Conservation (phyloP, 176 grass and related monocot species). For the Triticum monococcum region DNA sequence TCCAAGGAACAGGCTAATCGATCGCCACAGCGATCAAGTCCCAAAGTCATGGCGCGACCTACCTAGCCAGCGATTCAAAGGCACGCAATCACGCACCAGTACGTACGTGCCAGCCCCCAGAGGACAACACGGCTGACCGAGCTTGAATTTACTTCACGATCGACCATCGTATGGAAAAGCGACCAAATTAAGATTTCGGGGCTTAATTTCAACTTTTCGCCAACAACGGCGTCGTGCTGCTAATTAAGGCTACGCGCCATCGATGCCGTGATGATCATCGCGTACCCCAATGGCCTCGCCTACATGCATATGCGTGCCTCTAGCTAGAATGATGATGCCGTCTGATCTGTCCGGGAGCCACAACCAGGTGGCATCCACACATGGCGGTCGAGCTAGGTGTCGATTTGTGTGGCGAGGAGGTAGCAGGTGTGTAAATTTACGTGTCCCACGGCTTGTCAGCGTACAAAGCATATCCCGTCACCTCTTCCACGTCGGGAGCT, state of each 20-base stretch:
- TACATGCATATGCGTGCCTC: background rate
- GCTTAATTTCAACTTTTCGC: background rate
- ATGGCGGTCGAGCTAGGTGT: constrained; percentile 12
- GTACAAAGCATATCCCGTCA: constrained; percentile 13
- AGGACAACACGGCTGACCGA: background rate
- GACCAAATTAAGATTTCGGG: background rate
- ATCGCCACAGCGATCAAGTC: background rate
- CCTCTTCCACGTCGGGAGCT: background rate
- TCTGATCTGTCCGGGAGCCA: constrained; percentile 19
- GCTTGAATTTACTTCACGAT: background rate
- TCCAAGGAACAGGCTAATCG: constrained; percentile 25
- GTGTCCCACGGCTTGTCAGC: background rate
- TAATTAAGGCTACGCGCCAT: background rate
- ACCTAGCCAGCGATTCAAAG: constrained; percentile 5
- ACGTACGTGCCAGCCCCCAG: background rate
- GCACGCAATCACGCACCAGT: background rate
- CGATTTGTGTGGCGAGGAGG: background rate
- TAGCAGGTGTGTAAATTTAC: background rate
- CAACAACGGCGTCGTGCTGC: background rate
- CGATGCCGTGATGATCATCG: background rate
- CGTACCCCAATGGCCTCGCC: background rate
- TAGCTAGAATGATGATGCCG: constrained; percentile 8
- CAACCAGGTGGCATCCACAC: constrained; percentile 21
- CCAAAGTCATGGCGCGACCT: background rate
- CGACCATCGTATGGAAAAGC: background rate